Conservation (phyloP, 208 protist species). For the Trichomonas tenax region DNA sequence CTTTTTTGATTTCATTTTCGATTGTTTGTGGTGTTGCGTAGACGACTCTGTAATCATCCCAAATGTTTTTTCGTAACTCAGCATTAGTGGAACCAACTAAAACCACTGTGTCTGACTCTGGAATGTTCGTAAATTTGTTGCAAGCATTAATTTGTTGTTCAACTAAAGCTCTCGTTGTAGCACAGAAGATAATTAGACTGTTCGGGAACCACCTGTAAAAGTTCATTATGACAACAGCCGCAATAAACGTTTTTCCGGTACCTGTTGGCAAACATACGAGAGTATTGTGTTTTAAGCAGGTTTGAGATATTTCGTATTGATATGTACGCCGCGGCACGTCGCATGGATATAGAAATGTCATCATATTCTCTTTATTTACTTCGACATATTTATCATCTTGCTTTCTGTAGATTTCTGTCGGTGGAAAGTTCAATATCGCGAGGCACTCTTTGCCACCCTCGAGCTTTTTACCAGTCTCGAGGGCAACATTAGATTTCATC, state of each 20-base stretch:
- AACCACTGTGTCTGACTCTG: not conserved
- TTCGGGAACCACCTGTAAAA: constrained; percentile 43
- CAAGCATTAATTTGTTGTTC: constrained; percentile 40
- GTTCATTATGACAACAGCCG: constrained; percentile 44
- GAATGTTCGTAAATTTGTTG: constrained; percentile 25
- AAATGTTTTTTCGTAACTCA: constrained; percentile 21
- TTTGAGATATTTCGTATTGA: not conserved
- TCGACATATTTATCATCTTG: not conserved
- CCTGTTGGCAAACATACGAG: constrained; percentile 41
- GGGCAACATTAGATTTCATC: too few species aligned
- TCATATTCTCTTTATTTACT: not conserved
- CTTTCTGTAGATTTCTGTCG: not conserved
- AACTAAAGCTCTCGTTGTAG: constrained; percentile 42
- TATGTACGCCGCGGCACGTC: not conserved
- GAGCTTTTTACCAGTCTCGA: not conserved
- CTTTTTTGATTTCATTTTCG: constrained; percentile 34
- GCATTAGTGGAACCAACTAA: constrained; percentile 24
- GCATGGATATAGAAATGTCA: constrained; percentile 8
- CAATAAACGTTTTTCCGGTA: constrained; percentile 49
- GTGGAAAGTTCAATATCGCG: not conserved
- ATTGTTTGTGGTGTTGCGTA: constrained; percentile 43
- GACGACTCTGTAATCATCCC: constrained; percentile 28
- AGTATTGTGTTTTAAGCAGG: constrained; percentile 23
- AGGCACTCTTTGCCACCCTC: not conserved
- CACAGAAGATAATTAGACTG: constrained; percentile 39